Evolutionary conservation across 768 basidiomycete species (phyloP), one percentile per base, ranked within the genome.

Genomic region (Floccularia luteovirens): DNA sequence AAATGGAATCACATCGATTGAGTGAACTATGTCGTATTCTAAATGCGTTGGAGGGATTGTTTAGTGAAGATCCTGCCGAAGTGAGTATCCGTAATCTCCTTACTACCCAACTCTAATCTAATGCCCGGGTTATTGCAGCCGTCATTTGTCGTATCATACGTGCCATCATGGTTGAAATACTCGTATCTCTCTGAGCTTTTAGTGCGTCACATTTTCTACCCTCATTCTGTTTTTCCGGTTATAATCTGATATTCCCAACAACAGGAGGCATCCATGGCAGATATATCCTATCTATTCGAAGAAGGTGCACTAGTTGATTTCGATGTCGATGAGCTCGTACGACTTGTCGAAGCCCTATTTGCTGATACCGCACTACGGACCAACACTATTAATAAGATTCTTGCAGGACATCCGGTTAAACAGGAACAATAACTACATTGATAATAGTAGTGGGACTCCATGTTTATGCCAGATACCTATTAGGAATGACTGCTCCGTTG

Each of bases 141-240:
- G 14, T 83, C 88, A 0, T 79, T 85, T 35, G 79, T 90, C 5
- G 84, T 83, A 1, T 79, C 78, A 0, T 90, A 89, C 47, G 88
- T 93, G n/a, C 85, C 89, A 1, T 82, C 78, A 10, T 97, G 93
- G 93, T 69, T 96, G 50, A 94, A 94, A 59, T 94, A 89, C 59
- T 90, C 86, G 14, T 97, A 97, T 59, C 70, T 96, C 3, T 89
- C 89, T 1, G 92, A 96, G 58, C 72, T 97, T 10, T 57, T 97
- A 69, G 91, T 92, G 44, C 33, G 85, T 69, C 20, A 2, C 37
- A 46, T n/a, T 39, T 33, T 28, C 17, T 37, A 16, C 44, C 24
- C 13, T 39, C 28, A 14, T 11, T 24, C 16, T 39, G 24, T 17
- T 12, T 23, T 14, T 38, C 25, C 22, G 17, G 7, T 48, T 24